These are phyloP conservation scores for Penicillium psychrofluorescens DNA, from an alignment of 495 filamentous ascomycete genomes.

Conservation along the genomic window DNA sequence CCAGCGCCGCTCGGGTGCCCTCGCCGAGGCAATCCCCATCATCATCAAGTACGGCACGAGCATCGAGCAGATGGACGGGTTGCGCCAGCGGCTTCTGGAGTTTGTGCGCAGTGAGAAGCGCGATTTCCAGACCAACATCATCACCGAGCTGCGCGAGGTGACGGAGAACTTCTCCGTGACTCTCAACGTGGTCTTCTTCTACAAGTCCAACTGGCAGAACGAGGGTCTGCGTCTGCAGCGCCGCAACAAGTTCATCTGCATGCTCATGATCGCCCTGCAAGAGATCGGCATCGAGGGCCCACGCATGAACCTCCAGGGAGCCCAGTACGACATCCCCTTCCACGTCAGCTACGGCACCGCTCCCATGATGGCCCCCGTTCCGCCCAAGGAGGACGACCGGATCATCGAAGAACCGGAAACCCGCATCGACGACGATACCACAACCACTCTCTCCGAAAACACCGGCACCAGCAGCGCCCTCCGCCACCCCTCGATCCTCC, in stretches of 20 bases:
- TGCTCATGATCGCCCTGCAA: conserved; percentile 78
- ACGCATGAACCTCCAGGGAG: conserved; percentile 65
- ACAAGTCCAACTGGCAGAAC: conserved; percentile 93
- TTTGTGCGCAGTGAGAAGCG: conserved; percentile 84
- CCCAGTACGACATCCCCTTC: conserved; percentile 50
- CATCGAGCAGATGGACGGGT: conserved; percentile 74
- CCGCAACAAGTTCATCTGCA: conserved; percentile 92
- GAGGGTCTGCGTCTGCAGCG: conserved; percentile 82
- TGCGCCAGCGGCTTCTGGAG: conserved; percentile 75
- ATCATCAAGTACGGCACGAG: conserved; percentile 86
- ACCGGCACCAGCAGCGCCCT: conserved; percentile 15
- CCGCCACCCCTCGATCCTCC: conserved; percentile 47
- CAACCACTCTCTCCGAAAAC: conserved; percentile 19
- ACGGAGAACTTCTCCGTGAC: conserved; percentile 64
- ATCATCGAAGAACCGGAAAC: conserved; percentile 2
- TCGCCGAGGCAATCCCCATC: conserved; percentile 82
- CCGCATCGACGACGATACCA: conserved; percentile 7
- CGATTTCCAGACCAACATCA: conserved; percentile 83
- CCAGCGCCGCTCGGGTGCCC: conserved; percentile 78
- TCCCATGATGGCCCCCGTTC: conserved; percentile 10
- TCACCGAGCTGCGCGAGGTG: conserved; percentile 76
- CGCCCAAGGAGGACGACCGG: conserved; percentile 2
- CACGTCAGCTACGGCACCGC: conserved; percentile 42
- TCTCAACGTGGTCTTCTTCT: conserved; percentile 94
- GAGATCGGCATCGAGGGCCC: conserved; percentile 88